Percentiles rank a stretch among this genome's conserved stretches.
Conservation (phyloP, 176 grass and related monocot genomes). For the Carex littledalei region DNA sequence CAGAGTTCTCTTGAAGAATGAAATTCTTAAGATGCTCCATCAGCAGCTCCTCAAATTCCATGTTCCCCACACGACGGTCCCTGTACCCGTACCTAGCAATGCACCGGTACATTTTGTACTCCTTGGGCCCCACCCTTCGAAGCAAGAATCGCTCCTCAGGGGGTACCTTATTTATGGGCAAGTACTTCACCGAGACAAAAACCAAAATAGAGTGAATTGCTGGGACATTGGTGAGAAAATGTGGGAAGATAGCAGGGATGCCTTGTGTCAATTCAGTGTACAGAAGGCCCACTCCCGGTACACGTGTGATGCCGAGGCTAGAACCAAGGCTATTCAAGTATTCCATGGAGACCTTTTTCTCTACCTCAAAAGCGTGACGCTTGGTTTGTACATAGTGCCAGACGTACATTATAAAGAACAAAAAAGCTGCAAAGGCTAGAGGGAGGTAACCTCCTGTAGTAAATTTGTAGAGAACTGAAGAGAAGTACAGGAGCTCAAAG, state of each 20-base stretch:
- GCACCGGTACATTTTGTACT: constrained; percentile 55
- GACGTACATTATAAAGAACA: constrained; percentile 35
- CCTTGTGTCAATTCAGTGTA: constrained; percentile 71
- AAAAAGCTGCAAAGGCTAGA: constrained; percentile 24
- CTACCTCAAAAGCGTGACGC: constrained; percentile 26
- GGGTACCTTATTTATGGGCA: constrained; percentile 43
- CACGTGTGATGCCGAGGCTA: constrained; percentile 23
- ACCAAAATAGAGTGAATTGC: constrained; percentile 56
- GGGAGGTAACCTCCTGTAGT: constrained; percentile 56
- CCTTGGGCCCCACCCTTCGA: constrained; percentile 37
- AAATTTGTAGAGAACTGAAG: constrained; percentile 57
- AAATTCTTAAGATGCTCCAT: constrained; percentile 55
- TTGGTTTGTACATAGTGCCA: constrained; percentile 33
- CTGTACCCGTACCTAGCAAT: constrained; percentile 58
- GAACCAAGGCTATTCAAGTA: constrained; percentile 24
- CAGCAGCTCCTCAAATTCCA: constrained; percentile 51
- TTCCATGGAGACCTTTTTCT: constrained; percentile 25
- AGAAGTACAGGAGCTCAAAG: constrained; percentile 55
- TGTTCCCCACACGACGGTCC: constrained; percentile 35
- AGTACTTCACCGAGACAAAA: constrained; percentile 73
- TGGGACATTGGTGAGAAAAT: constrained; percentile 49
- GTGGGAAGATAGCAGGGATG: constrained; percentile 54
- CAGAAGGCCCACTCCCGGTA: constrained; percentile 53
- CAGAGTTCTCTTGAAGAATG: constrained; percentile 37
- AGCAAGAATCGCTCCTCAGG: constrained; percentile 51